Evolutionary conservation across 208 protist species (phyloP).

Genomic region (Leptomonas pyrrhocoris): DNA sequence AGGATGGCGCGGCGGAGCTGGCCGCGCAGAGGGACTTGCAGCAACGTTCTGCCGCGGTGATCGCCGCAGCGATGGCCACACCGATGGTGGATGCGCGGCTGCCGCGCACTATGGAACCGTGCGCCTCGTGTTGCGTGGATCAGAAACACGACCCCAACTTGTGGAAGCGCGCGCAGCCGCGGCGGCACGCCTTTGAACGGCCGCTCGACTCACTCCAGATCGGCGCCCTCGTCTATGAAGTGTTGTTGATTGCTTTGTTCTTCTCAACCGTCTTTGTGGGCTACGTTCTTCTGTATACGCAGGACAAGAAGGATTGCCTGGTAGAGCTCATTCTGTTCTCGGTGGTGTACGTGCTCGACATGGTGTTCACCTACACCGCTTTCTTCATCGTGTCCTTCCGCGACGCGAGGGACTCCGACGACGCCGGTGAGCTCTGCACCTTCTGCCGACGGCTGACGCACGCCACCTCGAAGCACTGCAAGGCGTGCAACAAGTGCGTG

Average conservation of each 20-base stretch:
- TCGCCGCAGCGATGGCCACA: background rate
- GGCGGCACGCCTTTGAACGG: constrained; percentile 68
- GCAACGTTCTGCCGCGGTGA: background rate
- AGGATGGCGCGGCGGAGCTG: too few species aligned
- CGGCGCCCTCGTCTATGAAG: constrained; percentile 38
- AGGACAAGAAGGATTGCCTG: constrained; percentile 35
- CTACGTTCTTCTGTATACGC: constrained; percentile 50
- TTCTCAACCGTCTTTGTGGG: constrained; percentile 46
- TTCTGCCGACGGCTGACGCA: constrained; percentile 54
- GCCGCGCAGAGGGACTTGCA: background rate
- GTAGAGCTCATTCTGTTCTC: constrained; percentile 57
- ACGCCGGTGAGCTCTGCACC: constrained; percentile 55
- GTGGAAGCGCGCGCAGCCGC: constrained; percentile 54
- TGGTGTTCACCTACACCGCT: constrained; percentile 29
- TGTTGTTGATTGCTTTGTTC: constrained; percentile 47
- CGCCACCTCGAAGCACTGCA: constrained; percentile 75
- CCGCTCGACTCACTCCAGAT: constrained; percentile 67
- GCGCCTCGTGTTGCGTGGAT: constrained; percentile 63
- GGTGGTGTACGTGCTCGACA: constrained; percentile 12
- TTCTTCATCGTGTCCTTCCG: constrained; percentile 54
- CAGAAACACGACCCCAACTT: constrained; percentile 40
- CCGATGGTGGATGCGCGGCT: background rate
- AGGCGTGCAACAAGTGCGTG: constrained; percentile 88
- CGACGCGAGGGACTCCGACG: constrained; percentile 49
- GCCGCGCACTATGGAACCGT: constrained; percentile 40